These are phyloP conservation scores for Syzygium aqueum DNA, from an alignment of 345 rosid species.

Conservation along the genomic window DNA sequence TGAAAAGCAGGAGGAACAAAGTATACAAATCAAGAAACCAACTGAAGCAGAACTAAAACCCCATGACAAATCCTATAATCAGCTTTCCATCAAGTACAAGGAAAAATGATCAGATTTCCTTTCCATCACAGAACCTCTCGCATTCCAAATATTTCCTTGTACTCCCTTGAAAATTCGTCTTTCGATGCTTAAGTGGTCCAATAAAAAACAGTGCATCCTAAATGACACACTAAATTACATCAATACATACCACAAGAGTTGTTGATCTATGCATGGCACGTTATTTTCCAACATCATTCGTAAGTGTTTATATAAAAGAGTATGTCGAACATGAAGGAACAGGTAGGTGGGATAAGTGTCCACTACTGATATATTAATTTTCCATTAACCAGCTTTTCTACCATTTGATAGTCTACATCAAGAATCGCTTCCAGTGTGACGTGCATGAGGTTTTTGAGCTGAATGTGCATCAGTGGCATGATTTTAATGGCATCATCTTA, in stretches of 20 bases:
- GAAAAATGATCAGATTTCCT: neutral
- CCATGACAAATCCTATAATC: neutral
- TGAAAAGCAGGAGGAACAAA: neutral
- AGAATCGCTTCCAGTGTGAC: neutral
- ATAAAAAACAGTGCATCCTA: neutral
- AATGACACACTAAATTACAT: neutral
- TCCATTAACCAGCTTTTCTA: neutral
- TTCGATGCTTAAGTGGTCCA: neutral
- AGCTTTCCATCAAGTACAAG: neutral
- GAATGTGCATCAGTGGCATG: neutral
- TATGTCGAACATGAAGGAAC: neutral
- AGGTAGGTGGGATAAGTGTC: neutral
- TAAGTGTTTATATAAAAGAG: neutral
- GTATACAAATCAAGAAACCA: neutral
- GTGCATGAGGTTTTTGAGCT: neutral
- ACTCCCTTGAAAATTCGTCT: neutral
- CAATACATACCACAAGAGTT: neutral
- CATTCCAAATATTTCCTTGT: neutral
- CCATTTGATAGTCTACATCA: neutral
- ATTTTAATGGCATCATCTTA: neutral
- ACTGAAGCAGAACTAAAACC: neutral
- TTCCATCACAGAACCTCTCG: neutral
- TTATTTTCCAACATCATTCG: neutral
- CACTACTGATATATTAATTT: neutral
- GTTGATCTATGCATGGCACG: neutral